Evolutionary conservation across 2,329 filamentous ascomycete species (phyloP).

Genomic region (Alternaria tenuissima): DNA sequence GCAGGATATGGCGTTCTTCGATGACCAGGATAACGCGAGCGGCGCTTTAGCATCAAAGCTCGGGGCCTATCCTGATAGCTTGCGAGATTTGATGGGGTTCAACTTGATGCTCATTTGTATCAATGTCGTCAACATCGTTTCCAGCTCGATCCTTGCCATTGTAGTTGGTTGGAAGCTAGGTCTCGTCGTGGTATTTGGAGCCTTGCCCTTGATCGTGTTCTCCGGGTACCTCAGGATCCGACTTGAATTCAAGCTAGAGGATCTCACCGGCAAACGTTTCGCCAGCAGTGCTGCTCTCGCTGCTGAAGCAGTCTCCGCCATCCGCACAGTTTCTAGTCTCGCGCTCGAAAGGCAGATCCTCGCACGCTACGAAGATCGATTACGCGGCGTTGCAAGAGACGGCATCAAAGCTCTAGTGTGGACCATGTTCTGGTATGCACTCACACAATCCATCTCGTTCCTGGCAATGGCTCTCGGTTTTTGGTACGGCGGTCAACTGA

Average conservation of each 20-base stretch:
- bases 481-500: slow-evolving; percentile 50
- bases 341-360: slow-evolving; percentile 87
- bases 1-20: slow-evolving; percentile 93
- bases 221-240: slow-evolving; percentile 85
- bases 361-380: slow-evolving; percentile 70
- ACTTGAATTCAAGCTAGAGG: slow-evolving; percentile 78
- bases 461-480: slow-evolving; percentile 47
- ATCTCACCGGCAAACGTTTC: slow-evolving; percentile 74
- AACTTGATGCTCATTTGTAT: slow-evolving; percentile 88
- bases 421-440: slow-evolving; percentile 83
- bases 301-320: slow-evolving; percentile 91
- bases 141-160: slow-evolving; percentile 74
- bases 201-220: slow-evolving; percentile 51
- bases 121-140: slow-evolving; percentile 79
- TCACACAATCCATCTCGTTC: slow-evolving; percentile 78
- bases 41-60: slow-evolving; percentile 79
- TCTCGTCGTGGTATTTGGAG: slow-evolving; percentile 76
- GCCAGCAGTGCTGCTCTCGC: slow-evolving; percentile 74
- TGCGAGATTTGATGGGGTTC: slow-evolving; percentile 85
- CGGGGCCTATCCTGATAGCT: slow-evolving; percentile 77
- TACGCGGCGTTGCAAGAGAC: slow-evolving; percentile 63
- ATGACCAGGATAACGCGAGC: slow-evolving; percentile 85
- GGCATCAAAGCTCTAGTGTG: slow-evolving; percentile 69
- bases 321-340: slow-evolving; percentile 90
- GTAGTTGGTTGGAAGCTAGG: slow-evolving; percentile 87